Base-by-base conservation (phyloP, 345 rosid genomes). In the Sonneratia caseolaris region DNA sequence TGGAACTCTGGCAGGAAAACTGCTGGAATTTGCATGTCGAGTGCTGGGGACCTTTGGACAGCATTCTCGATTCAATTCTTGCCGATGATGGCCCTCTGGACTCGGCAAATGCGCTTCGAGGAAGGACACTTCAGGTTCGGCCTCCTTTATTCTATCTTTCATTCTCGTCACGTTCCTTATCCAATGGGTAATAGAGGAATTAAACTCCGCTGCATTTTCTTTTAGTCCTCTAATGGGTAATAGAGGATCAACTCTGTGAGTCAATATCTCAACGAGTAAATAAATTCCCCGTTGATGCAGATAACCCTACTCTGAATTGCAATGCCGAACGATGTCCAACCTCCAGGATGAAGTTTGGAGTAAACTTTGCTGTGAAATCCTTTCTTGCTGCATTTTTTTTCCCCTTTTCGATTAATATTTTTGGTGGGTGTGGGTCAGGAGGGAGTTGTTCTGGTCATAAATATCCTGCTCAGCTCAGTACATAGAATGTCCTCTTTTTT, bases 11-110 rank as follows among this genome's bases (percentile, higher is more conserved):
- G 77, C 85, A 83, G 88, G 86, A 48, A 85, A 81, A 74, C 79
- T 85, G 65, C 79, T 85, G 82, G 84, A 85, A 78, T 77, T 79
- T 65, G 78, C 81, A 32, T 85, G 88, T 68, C 71, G 68, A 61
- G 59, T 82, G 81, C 75, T 79, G 15, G 82, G 79, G 61, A 71
- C 83, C 38, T 68, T 82, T 49, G 84, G 84, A 61, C 84, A 81
- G 57, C 76, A 78, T 49, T 80, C 82, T 64, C 75, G 66, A 64
- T 21, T 71, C 35, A 42, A 51, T 42, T 61, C 73, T 53, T 78
- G 81, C 78, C 75, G 64, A 64, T 78, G 64, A 78, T 68, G 45
- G 18, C 13, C 18, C 72, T 37, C 69, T 12, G 22, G 43, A 0
- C 48, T 70, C 40, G 70, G 32, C 49, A 68, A 21, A 37, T 51